phyloP scores from a whole-genome alignment of 257 asterid genomes.

The Agastache rugosa region DNA sequence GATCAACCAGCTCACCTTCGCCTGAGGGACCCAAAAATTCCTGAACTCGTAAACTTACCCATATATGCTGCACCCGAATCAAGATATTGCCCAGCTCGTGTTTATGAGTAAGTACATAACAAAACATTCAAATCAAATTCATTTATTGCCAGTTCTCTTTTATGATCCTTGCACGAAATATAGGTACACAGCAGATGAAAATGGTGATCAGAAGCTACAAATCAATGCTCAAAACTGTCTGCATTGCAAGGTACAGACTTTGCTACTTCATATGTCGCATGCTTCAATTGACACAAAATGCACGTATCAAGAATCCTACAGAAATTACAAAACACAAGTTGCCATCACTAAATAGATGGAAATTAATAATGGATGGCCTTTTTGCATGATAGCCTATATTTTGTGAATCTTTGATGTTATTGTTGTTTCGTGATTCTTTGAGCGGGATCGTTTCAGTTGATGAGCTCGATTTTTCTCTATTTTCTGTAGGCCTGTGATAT shows the following conservation, averaged over 20 bases:
- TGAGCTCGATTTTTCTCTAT: slow-evolving; percentile 22
- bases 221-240: slow-evolving; percentile 96
- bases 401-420: neutral
- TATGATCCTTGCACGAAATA: slow-evolving; percentile 26
- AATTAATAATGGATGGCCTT: neutral
- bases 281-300: neutral
- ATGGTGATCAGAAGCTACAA: slow-evolving; percentile 72
- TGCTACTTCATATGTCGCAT: slow-evolving; percentile 10
- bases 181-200: slow-evolving; percentile 77
- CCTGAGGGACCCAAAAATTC: slow-evolving; percentile 67
- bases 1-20: slow-evolving; percentile 95
- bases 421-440: neutral
- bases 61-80: slow-evolving; percentile 86
- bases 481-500: slow-evolving; percentile 87
- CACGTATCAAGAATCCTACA: slow-evolving; percentile 17
- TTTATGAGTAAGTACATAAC: slow-evolving; percentile 75
- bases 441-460: neutral
- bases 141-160: neutral
- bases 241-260: slow-evolving; percentile 88
- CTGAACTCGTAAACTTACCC: slow-evolving; percentile 76
- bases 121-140: neutral
- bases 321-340: neutral
- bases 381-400: neutral
- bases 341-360: neutral
- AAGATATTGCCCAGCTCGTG: slow-evolving; percentile 96